phyloP scores from a whole-genome alignment of 2,329 filamentous ascomycete species.

The Monosporascus cannonballus region DNA sequence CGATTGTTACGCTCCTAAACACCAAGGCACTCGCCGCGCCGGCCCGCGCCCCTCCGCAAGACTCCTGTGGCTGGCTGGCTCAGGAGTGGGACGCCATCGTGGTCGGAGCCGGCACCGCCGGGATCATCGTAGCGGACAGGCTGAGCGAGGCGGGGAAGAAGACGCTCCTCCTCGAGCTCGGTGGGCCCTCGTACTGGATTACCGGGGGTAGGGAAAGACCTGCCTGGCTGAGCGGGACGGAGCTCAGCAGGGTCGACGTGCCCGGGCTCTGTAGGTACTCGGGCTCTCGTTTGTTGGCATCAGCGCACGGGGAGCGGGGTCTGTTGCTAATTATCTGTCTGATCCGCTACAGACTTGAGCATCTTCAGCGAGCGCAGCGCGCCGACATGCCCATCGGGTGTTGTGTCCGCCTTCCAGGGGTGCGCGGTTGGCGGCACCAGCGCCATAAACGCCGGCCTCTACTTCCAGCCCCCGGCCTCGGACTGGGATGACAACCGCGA shows the following conservation, averaged over 20 bases:
- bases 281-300: neutral
- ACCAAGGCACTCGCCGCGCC: conserved; percentile 10
- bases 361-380: conserved; percentile 38
- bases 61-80: conserved; percentile 16
- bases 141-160: conserved; percentile 45
- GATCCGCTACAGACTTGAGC: conserved; percentile 31
- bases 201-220: conserved; percentile 42
- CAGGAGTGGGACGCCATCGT: conserved; percentile 32
- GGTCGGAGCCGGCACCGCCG: conserved; percentile 45
- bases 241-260: conserved; percentile 45
- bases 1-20: conserved; percentile 5
- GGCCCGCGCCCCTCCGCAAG: neutral
- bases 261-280: conserved; percentile 38
- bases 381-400: conserved; percentile 33
- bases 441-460: conserved; percentile 48
- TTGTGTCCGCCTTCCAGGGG: conserved; percentile 37
- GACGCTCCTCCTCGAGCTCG: conserved; percentile 46
- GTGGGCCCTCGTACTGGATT: conserved; percentile 42
- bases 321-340: neutral
- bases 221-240: conserved; percentile 39
- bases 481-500: conserved; percentile 44
- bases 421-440: conserved; percentile 47
- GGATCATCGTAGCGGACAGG: conserved; percentile 45
- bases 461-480: conserved; percentile 45
- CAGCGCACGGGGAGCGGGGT: neutral